Conservation (phyloP, 2,329 filamentous ascomycete genomes). For the Aspergillus fijiensis region DNA sequence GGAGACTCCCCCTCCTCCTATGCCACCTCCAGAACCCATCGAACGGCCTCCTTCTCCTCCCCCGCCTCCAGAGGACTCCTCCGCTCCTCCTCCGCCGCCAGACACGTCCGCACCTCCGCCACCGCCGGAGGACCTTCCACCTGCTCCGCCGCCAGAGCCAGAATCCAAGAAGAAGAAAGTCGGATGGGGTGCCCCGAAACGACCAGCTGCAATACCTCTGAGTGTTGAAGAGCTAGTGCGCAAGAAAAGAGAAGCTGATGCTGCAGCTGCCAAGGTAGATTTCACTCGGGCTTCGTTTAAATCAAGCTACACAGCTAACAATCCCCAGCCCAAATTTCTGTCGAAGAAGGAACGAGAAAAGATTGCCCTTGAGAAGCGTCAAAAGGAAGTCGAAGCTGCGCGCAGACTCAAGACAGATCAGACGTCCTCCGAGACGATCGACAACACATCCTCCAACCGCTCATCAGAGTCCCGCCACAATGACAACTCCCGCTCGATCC, state of each 20-base stretch:
- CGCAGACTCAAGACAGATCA: slow-evolving; percentile 50
- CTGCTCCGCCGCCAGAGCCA: slow-evolving; percentile 44
- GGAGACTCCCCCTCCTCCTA: slow-evolving; percentile 24
- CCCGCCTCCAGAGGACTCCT: slow-evolving; percentile 39
- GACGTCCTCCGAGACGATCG: slow-evolving; percentile 24
- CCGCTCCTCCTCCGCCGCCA: slow-evolving; percentile 45
- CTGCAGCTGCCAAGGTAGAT: slow-evolving; percentile 71
- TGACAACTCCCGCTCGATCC: slow-evolving; percentile 47
- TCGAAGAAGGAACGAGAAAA: slow-evolving; percentile 80
- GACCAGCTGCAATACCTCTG: slow-evolving; percentile 54
- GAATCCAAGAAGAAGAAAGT: slow-evolving; percentile 55
- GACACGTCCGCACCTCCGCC: slow-evolving; percentile 40
- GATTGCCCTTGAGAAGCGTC: slow-evolving; percentile 73
- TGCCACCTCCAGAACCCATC: slow-evolving; percentile 38
- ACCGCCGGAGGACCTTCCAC: slow-evolving; percentile 38
- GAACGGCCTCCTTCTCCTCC: slow-evolving; percentile 43
- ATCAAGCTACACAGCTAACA: slow-evolving; percentile 4
- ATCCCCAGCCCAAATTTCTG: slow-evolving; percentile 72
- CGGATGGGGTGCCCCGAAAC: slow-evolving; percentile 50
- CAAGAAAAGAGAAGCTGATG: slow-evolving; percentile 83
- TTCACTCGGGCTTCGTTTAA: slow-evolving; percentile 14
- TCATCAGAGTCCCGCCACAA: slow-evolving; percentile 20
- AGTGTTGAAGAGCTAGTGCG: slow-evolving; percentile 83
- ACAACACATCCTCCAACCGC: slow-evolving; percentile 22
- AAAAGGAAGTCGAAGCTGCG: slow-evolving; percentile 68